Base-by-base conservation (phyloP, 2,329 filamentous ascomycete species). In the Sordariomycetes sp. region DNA sequence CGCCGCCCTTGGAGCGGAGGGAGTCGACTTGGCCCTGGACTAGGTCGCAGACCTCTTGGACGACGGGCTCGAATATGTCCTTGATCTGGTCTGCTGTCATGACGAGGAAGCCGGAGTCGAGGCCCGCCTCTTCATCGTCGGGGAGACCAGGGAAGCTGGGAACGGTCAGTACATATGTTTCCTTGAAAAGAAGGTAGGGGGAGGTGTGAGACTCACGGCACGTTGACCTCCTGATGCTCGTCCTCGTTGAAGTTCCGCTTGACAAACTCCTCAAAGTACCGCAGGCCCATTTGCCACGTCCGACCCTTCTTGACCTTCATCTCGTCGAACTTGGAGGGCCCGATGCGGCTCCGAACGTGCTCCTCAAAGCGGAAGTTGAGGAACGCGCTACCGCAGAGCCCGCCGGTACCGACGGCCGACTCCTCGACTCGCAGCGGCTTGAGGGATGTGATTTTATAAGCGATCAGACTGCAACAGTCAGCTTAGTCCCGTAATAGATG, bases 211-310 rank as follows among this genome's bases (percentile, higher is more conserved):
- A 76, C 79, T 62, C 70, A 82, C 78, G 87, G 87, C 3, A 91
- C 80, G 59, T 90, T 90, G 59, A 90, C 81, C 66, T 91, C 87
- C 54, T 84, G 78, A 61, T 87, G 81, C 65, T 90, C 87, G 53
- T 89, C 86, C 64, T 88, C 85, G 65, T 88, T 86, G 66, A 91
- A 92, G 65, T 90, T 90, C 15, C 88, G 79, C 70, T 92, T 92
- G 15, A 92, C 87, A 66, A 89, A 90, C 65, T 91, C 87, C 64
- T 92, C 88, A 68, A 90, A 92, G 65, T 90, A 90, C 57, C 82
- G 80, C 55, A 91, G 73, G 1, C 84, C 88, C 82, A 85, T 85
- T 67, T 86, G 87, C 86, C 87, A 91, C 1, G 85, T 89, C 69
- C 88, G 90, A 2, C 79, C 80, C 68, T 90, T 90, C 70, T 87